A percentile compares a stretch with the other conserved stretches of the same genome.
These are phyloP conservation scores for Rhazya stricta DNA, from an alignment of 257 asterid genomes.

Conservation along the genomic window DNA sequence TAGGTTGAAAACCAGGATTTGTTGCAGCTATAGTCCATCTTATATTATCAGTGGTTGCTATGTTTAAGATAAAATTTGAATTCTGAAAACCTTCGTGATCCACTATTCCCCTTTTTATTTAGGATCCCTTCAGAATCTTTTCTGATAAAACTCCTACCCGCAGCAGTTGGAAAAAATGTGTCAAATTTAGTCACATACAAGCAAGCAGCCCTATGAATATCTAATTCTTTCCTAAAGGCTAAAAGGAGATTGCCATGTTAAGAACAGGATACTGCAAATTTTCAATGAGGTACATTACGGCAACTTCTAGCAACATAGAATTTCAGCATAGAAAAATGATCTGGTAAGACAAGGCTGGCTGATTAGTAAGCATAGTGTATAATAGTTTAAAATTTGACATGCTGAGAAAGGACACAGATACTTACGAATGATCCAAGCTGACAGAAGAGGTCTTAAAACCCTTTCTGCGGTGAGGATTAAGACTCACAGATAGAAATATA, in stretches of 20 bases:
- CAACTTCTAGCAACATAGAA: not conserved
- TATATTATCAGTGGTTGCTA: not conserved
- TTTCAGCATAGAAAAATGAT: not conserved
- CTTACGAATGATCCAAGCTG: slow-evolving; percentile 95
- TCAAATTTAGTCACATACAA: not conserved
- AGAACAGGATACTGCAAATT: not conserved
- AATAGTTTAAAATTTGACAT: slow-evolving; percentile 2
- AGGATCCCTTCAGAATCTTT: not conserved
- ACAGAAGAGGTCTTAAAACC: slow-evolving; percentile 55
- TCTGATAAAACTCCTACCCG: not conserved
- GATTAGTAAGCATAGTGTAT: slow-evolving; percentile 1
- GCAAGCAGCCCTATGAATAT: not conserved
- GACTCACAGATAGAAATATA: slow-evolving; percentile 57
- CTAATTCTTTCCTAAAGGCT: slow-evolving; percentile 3
- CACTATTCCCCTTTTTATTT: not conserved
- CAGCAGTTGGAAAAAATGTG: not conserved
- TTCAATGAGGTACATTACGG: not conserved
- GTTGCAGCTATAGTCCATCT: not conserved
- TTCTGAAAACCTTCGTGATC: not conserved
- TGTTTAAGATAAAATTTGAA: not conserved
- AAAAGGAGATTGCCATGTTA: not conserved
- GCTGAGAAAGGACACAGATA: slow-evolving; percentile 13
- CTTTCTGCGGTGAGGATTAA: slow-evolving; percentile 83
- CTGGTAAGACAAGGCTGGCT: not conserved
- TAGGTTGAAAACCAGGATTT: no score